Percentiles rank a stretch among this genome's conserved stretches.
Evolutionary conservation across 306 rosid genomes (phyloP).

Genomic region (Trichosanthes cucumerina): DNA sequence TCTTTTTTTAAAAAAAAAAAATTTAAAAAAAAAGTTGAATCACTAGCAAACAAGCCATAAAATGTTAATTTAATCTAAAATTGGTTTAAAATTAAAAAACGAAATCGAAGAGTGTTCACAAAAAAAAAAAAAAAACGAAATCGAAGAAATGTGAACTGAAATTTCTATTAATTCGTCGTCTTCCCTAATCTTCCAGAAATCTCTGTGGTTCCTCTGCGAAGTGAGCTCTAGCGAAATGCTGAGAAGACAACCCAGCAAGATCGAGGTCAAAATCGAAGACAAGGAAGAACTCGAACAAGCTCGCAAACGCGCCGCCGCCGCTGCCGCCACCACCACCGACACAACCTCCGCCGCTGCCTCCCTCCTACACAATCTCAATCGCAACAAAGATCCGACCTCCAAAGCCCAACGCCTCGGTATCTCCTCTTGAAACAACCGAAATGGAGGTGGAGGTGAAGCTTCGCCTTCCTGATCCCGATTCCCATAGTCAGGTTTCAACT

Average conservation of each 20-base stretch:
- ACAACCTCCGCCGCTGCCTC: slow-evolving; percentile 27
- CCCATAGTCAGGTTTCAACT: slow-evolving; percentile 35
- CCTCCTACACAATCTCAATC: slow-evolving; percentile 58
- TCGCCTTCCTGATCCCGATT: slow-evolving; percentile 36
- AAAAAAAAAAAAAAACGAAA: too few species aligned
- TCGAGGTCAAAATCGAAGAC: slow-evolving; percentile 68
- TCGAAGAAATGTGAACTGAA: too few species aligned
- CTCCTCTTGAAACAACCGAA: slow-evolving; percentile 5
- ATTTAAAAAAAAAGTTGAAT: too few species aligned
- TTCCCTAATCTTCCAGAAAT: neutral
- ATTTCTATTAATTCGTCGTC: too few species aligned
- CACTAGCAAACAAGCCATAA: too few species aligned
- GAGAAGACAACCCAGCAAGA: slow-evolving; percentile 53
- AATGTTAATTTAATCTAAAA: too few species aligned
- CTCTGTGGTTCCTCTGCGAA: neutral
- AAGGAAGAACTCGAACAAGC: slow-evolving; percentile 75
- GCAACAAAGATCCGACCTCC: slow-evolving; percentile 26
- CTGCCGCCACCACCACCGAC: slow-evolving; percentile 4
- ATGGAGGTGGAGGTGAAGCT: slow-evolving; percentile 69
- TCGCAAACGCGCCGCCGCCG: slow-evolving; percentile 43
- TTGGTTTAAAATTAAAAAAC: too few species aligned
- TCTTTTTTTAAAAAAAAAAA: too few species aligned
- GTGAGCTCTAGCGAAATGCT: slow-evolving; percentile 32
- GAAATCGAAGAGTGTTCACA: too few species aligned
- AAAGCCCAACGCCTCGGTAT: slow-evolving; percentile 32